A percentile compares a stretch with the other conserved stretches of the same genome.
phyloP scores from a whole-genome alignment of 495 filamentous ascomycete genomes.

The Oleoguttula mirabilis region DNA sequence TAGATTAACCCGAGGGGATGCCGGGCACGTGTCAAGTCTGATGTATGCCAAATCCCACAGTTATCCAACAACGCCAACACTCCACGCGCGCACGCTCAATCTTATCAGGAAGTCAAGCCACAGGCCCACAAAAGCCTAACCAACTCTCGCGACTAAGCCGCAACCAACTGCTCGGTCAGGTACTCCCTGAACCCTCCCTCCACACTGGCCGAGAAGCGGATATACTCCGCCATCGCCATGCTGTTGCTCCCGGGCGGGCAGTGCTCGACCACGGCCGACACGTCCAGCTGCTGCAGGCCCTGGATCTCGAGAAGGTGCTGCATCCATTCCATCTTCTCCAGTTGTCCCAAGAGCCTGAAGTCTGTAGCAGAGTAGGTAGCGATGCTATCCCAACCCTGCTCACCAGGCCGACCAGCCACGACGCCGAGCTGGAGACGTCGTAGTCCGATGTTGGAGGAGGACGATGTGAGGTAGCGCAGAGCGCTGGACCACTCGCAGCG shows the following conservation, averaged over 20 bases:
- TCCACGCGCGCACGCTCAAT: too few relatives aligned
- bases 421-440: slow-evolving; percentile 35
- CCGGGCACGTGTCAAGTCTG: too few relatives aligned
- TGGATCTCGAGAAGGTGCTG: slow-evolving; percentile 33
- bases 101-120: too few relatives aligned
- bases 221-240: slow-evolving; percentile 35
- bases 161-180: slow-evolving; percentile 29
- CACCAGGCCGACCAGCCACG: slow-evolving; percentile 34
- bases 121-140: too few relatives aligned
- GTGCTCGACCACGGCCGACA: slow-evolving; percentile 33
- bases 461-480: slow-evolving; percentile 16
- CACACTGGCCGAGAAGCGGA: slow-evolving; percentile 40
- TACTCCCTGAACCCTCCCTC: slow-evolving; percentile 39
- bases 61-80: too few relatives aligned
- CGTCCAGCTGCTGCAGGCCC: slow-evolving; percentile 32
- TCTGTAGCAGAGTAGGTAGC: slow-evolving; percentile 31
- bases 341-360: slow-evolving; percentile 31
- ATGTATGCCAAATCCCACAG: too few relatives aligned
- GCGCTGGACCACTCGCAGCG: slow-evolving; percentile 39
- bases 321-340: slow-evolving; percentile 40
- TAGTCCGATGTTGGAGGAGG: slow-evolving; percentile 21
- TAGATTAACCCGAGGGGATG: too few relatives aligned
- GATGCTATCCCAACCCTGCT: slow-evolving; percentile 32
- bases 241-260: slow-evolving; percentile 32
- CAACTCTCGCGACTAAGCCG: too few relatives aligned